phyloP scores from a whole-genome alignment of 495 filamentous ascomycete genomes.

The Podospora comata region DNA sequence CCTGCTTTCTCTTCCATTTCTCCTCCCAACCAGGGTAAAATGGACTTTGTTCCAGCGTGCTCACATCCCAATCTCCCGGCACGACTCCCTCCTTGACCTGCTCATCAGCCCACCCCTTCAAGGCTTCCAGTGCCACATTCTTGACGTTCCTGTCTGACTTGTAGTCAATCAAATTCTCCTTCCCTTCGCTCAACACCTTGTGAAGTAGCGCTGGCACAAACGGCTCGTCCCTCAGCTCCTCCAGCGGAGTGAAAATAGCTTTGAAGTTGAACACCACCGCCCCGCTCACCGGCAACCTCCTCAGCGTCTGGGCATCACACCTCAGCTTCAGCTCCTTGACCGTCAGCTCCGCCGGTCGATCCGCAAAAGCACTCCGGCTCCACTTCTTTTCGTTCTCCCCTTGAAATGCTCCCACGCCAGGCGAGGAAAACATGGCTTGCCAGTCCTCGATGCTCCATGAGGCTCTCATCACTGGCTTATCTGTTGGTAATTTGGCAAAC shows the following conservation, averaged over 20 bases:
- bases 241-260: slow-evolving; percentile 75
- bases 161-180: slow-evolving; percentile 73
- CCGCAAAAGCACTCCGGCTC: slow-evolving; percentile 25
- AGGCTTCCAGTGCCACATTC: slow-evolving; percentile 64
- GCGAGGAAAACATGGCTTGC: slow-evolving; percentile 59
- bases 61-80: slow-evolving; percentile 62
- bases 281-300: slow-evolving; percentile 73
- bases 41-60: slow-evolving; percentile 77
- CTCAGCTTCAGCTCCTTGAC: slow-evolving; percentile 66
- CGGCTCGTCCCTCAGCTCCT: slow-evolving; percentile 70
- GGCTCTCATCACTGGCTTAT: slow-evolving; percentile 76
- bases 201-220: slow-evolving; percentile 66
- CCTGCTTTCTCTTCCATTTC: slow-evolving; percentile 78
- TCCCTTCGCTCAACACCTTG: slow-evolving; percentile 69
- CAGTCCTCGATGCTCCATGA: slow-evolving; percentile 86
- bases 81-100: slow-evolving; percentile 64
- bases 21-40: slow-evolving; percentile 81
- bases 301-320: slow-evolving; percentile 92
- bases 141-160: slow-evolving; percentile 85
- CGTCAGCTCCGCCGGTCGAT: slow-evolving; percentile 40
- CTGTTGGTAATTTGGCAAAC: slow-evolving; percentile 74
- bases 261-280: slow-evolving; percentile 90
- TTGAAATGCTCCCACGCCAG: slow-evolving; percentile 8
- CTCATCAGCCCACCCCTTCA: slow-evolving; percentile 67
- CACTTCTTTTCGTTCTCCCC: slow-evolving; percentile 11